A percentile compares a stretch with the other conserved stretches of the same genome.
phyloP scores from a whole-genome alignment of 495 filamentous ascomycete species.

The Amniculicola lignicola region DNA sequence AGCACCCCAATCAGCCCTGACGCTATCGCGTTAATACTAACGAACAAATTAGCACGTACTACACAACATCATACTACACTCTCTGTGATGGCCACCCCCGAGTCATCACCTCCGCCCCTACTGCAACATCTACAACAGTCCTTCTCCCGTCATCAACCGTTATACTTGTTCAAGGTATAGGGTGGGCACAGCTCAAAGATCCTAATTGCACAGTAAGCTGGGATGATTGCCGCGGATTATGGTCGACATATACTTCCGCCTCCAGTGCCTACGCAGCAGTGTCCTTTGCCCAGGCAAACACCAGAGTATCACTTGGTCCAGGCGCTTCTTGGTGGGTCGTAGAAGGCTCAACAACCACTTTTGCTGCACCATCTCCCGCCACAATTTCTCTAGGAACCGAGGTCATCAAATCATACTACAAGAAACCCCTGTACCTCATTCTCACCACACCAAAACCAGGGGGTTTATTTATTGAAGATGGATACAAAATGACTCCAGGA shows the following conservation, averaged over 20 bases:
- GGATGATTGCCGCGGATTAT: conserved; percentile 13
- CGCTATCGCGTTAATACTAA: no score
- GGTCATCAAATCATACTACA: not conserved
- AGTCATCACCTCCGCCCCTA: conserved; percentile 18
- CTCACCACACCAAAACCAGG: conserved; percentile 17
- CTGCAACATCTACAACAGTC: conserved; percentile 14
- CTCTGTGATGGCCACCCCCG: conserved; percentile 25
- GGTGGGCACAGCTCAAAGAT: not conserved
- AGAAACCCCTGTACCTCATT: conserved; percentile 10
- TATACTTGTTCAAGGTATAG: conserved; percentile 7
- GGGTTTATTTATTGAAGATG: conserved; percentile 13
- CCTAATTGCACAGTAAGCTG: conserved; percentile 20
- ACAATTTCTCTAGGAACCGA: conserved; percentile 17
- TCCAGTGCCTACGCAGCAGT: conserved; percentile 18
- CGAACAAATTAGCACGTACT: conserved; percentile 20
- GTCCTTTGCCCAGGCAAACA: conserved; percentile 16
- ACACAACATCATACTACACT: conserved; percentile 20
- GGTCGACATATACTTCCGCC: conserved; percentile 17
- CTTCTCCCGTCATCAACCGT: conserved; percentile 16
- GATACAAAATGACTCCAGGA: conserved; percentile 10
- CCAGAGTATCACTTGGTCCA: conserved; percentile 13
- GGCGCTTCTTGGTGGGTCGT: conserved; percentile 10
- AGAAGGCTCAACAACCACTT: conserved; percentile 10
- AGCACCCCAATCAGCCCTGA: no score
- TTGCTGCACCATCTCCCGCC: conserved; percentile 3